phyloP scores from a whole-genome alignment of 306 rosid species.

The Castanopsis chinensis region DNA sequence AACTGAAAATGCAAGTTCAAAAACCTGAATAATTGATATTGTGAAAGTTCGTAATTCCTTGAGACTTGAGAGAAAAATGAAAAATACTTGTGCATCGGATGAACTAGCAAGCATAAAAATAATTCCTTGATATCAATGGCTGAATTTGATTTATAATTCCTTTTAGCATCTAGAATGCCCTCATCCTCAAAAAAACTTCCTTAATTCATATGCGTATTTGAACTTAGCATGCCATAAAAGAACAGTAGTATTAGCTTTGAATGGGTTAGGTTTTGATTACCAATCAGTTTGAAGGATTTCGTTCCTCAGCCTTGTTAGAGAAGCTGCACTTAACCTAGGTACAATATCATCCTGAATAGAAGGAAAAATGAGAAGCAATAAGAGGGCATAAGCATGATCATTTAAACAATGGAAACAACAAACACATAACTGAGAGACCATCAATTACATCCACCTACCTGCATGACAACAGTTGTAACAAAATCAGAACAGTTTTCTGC shows the following conservation, averaged over 20 bases:
- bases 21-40: not conserved
- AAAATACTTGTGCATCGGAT: not conserved
- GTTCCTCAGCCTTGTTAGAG: constrained; percentile 79
- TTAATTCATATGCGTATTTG: not conserved
- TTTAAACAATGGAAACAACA: constrained; percentile 16
- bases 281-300: constrained; percentile 97
- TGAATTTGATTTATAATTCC: not conserved
- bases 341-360: constrained; percentile 76
- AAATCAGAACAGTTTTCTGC: constrained; percentile 81
- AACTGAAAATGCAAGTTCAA: not conserved
- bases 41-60: not conserved
- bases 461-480: constrained; percentile 89
- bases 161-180: not conserved
- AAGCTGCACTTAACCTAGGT: constrained; percentile 77
- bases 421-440: constrained; percentile 7
- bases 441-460: constrained; percentile 49
- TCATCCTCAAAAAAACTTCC: not conserved
- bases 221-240: constrained; percentile 12
- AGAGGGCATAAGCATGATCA: constrained; percentile 16
- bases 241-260: constrained; percentile 7
- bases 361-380: constrained; percentile 21
- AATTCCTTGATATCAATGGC: constrained; percentile 1
- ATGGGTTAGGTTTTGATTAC: constrained; percentile 44
- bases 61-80: not conserved
- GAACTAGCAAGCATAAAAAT: not conserved